These are phyloP conservation scores for Barnettozyma siamensis DNA, from an alignment of 805 yeast genomes.

Conservation along the genomic window DNA sequence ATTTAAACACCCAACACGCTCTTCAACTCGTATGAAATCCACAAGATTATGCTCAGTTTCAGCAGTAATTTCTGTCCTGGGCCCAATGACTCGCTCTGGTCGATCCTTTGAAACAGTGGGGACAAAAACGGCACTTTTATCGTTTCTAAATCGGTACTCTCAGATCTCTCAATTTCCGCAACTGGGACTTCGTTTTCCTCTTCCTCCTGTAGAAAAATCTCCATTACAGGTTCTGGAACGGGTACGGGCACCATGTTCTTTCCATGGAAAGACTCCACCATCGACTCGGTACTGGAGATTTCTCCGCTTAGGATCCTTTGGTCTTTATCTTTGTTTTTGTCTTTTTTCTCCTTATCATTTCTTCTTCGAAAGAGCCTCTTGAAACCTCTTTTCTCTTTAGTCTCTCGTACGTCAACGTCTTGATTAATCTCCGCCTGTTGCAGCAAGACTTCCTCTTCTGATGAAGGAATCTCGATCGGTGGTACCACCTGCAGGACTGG, in stretches of 20 bases:
- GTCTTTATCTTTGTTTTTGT: not conserved
- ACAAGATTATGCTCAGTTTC: conserved; percentile 24
- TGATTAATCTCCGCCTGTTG: not conserved
- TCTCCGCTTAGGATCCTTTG: not conserved
- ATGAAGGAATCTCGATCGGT: too few species aligned
- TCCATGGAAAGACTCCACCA: not conserved
- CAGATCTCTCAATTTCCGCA: too few species aligned
- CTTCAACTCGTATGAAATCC: conserved; percentile 30
- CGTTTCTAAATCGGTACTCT: conserved; percentile 6
- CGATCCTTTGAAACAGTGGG: conserved; percentile 10
- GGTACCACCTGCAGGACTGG: not conserved
- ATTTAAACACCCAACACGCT: conserved; percentile 4
- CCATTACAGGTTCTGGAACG: not conserved
- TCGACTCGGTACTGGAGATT: not conserved
- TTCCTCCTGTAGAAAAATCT: too few species aligned
- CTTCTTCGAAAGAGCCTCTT: not conserved
- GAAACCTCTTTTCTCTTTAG: not conserved
- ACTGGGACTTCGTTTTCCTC: too few species aligned
- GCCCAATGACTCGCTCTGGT: conserved; percentile 10
- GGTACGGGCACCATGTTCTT: not conserved
- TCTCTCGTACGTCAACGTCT: too few species aligned
- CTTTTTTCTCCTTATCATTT: too few species aligned
- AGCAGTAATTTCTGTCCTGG: conserved; percentile 9
- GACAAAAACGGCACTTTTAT: conserved; percentile 13
- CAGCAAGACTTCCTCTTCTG: not conserved